Conservation (phyloP, 2,329 filamentous ascomycete species). For the Sporothrix phasma region DNA sequence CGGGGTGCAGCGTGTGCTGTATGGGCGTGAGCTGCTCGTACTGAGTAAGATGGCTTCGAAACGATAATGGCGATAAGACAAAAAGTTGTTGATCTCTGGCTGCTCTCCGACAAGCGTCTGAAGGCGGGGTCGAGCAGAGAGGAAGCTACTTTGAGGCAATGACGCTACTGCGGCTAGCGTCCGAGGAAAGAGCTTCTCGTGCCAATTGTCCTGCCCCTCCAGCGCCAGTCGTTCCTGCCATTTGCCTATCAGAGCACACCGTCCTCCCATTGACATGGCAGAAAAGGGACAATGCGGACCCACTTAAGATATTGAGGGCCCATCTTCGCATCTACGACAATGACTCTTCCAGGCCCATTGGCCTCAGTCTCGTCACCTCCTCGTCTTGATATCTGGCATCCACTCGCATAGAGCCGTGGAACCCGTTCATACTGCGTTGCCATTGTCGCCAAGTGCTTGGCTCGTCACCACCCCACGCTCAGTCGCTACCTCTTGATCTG, state of each 20-base stretch:
- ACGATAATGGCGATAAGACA: slow-evolving; percentile 2
- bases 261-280: background rate
- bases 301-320: background rate
- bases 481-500: background rate
- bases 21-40: background rate
- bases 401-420: background rate
- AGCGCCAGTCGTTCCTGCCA: background rate
- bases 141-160: background rate
- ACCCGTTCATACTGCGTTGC: background rate
- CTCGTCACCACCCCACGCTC: background rate
- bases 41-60: no score
- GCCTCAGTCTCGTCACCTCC: background rate
- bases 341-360: background rate
- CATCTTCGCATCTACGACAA: background rate
- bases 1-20: background rate
- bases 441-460: background rate
- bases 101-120: background rate
- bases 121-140: background rate
- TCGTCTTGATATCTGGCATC: background rate
- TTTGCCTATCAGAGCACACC: background rate
- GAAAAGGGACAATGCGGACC: slow-evolving; percentile 1
- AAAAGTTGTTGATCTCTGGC: background rate
- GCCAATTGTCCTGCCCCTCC: background rate
- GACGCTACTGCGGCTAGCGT: background rate
- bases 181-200: background rate